These are phyloP conservation scores for Coelastrella sp. DNA, from an alignment of 139 green algal genomes.

Conservation along the genomic window DNA sequence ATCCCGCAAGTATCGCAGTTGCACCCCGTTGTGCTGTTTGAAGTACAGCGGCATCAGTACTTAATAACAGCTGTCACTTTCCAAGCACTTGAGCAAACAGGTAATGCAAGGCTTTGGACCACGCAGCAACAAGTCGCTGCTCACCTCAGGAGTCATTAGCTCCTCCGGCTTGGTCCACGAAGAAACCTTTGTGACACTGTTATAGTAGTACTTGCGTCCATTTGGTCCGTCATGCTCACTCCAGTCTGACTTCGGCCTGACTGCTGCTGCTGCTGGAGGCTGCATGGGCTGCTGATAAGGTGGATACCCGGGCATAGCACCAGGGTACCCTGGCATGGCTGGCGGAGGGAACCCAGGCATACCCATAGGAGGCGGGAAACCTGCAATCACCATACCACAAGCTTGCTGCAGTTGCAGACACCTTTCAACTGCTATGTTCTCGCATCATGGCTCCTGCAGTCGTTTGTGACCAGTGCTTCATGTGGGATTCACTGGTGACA, in stretches of 20 bases:
- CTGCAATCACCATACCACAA: neutral
- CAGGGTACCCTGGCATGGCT: slow-evolving; percentile 21
- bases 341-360: neutral
- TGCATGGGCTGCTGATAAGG: neutral
- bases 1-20: too few relatives aligned
- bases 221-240: slow-evolving; percentile 90
- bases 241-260: slow-evolving; percentile 75
- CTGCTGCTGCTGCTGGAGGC: slow-evolving; percentile 24
- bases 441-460: too few relatives aligned
- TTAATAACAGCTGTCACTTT: too few relatives aligned
- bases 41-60: too few relatives aligned
- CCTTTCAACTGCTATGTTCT: too few relatives aligned
- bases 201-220: slow-evolving; percentile 96
- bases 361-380: slow-evolving; percentile 36
- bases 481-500: too few relatives aligned
- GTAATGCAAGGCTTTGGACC: too few relatives aligned
- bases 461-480: too few relatives aligned
- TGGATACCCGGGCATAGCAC: slow-evolving; percentile 9
- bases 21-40: too few relatives aligned
- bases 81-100: too few relatives aligned
- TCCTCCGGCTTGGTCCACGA: slow-evolving; percentile 92
- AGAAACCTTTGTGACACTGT: slow-evolving; percentile 79
- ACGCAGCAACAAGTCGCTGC: neutral
- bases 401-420: too few relatives aligned
- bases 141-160: slow-evolving; percentile 72